A percentile compares a stretch with the other conserved stretches of the same genome.
These are phyloP conservation scores for Gynandropsis gynandra DNA, from an alignment of 345 rosid genomes.

Conservation along the genomic window DNA sequence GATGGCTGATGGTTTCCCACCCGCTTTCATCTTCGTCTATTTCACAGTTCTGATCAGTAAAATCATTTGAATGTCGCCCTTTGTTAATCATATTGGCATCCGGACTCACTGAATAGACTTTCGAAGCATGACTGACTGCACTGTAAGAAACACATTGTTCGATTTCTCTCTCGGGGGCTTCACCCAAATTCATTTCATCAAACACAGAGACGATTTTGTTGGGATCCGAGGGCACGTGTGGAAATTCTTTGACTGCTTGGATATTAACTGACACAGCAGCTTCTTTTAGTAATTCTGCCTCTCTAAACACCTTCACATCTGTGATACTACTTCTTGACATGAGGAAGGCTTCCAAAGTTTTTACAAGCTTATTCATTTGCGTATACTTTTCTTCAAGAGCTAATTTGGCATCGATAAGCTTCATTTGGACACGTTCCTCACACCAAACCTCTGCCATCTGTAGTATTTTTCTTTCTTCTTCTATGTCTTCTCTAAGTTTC, in stretches of 20 bases:
- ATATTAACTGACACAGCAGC: constrained; percentile 49
- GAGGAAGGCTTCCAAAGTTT: constrained; percentile 49
- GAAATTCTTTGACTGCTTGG: constrained; percentile 51
- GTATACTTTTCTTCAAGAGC: constrained; percentile 40
- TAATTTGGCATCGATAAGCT: constrained; percentile 74
- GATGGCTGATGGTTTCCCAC: constrained; percentile 95
- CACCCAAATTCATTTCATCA: constrained; percentile 48
- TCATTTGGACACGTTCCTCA: constrained; percentile 93
- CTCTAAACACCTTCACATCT: constrained; percentile 26
- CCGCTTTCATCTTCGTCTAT: constrained; percentile 72
- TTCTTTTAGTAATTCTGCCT: constrained; percentile 35
- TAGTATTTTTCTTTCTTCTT: constrained; percentile 82
- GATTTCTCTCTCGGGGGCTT: constrained; percentile 29
- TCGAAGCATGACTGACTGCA: constrained; percentile 39
- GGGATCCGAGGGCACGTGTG: constrained; percentile 49
- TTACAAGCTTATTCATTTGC: constrained; percentile 48
- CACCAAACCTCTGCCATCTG: constrained; percentile 99
- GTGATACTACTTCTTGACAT: constrained; percentile 32
- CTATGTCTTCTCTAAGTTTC: constrained; percentile 61
- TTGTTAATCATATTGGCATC: constrained; percentile 32
- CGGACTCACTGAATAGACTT: constrained; percentile 45
- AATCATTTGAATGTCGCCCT: constrained; percentile 32
- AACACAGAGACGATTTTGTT: constrained; percentile 59
- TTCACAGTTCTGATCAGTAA: constrained; percentile 36
- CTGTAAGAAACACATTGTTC: constrained; percentile 24